Conservation (phyloP, 2,329 filamentous ascomycete species). For the Fusarium sp. region DNA sequence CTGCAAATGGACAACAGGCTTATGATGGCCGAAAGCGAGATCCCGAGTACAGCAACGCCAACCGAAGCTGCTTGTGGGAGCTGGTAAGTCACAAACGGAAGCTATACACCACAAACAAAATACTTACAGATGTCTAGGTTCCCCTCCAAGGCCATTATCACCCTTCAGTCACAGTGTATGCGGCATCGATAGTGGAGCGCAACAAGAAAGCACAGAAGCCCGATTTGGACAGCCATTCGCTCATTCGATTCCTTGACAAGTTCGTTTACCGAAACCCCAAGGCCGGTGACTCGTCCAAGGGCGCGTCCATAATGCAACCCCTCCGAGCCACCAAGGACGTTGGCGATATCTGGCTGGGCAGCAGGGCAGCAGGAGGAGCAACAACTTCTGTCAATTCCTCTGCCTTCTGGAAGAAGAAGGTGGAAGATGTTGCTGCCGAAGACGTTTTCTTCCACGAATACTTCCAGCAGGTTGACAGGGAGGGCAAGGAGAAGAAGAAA, state of each 20-base stretch:
- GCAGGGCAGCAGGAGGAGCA: slow-evolving; percentile 54
- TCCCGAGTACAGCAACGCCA: slow-evolving; percentile 92
- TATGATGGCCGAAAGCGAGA: slow-evolving; percentile 94
- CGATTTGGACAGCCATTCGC: slow-evolving; percentile 86
- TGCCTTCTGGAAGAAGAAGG: slow-evolving; percentile 89
- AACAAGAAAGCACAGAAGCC: slow-evolving; percentile 84
- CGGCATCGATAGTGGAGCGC: slow-evolving; percentile 73
- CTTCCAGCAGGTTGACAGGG: slow-evolving; percentile 79
- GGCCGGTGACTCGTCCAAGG: slow-evolving; percentile 71
- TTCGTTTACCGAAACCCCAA: slow-evolving; percentile 98
- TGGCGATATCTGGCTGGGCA: slow-evolving; percentile 65
- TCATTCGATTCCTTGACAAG: slow-evolving; percentile 95
- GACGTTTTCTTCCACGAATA: slow-evolving; percentile 99
- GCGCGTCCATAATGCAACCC: slow-evolving; percentile 96
- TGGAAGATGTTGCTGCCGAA: slow-evolving; percentile 86
- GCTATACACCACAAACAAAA: background rate
- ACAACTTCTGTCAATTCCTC: slow-evolving; percentile 76
- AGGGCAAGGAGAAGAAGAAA: slow-evolving; percentile 65
- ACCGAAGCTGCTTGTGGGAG: slow-evolving; percentile 93
- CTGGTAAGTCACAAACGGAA: slow-evolving; percentile 61
- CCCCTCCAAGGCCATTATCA: slow-evolving; percentile 76
- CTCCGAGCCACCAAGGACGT: slow-evolving; percentile 64
- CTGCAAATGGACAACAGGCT: slow-evolving; percentile 45
- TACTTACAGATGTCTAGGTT: slow-evolving; percentile 45
- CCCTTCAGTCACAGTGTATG: slow-evolving; percentile 88